Base-by-base conservation (phyloP, 2,329 filamentous ascomycete species). In the Fusarium robinianum region DNA sequence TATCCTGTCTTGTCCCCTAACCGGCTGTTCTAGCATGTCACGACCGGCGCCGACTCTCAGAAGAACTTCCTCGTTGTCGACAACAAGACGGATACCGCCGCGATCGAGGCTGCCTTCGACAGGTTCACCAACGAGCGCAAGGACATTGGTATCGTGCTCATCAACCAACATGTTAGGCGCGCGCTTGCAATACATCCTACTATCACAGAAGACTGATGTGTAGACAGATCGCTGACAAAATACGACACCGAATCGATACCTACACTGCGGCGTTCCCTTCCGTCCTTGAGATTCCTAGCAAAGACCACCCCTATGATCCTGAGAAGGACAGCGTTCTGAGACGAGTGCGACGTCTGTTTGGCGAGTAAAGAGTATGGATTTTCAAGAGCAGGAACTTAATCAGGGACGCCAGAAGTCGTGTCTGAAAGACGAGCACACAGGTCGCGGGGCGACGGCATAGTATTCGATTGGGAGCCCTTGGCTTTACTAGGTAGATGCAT, bases 21-120 rank as follows among this genome's bases (percentile, higher is more conserved):
- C 30, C 14, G 18, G 46, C 18, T 10, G n/a, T 8, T 8, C 29
- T 55, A 96, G 91, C 92, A 97, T 69, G 91, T 97, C 53, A 95
- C 90, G 11, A 79, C 86, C 40, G 87, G 89, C 6, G 89, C 92
- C 30, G 90, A 95, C 66, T 81, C 88, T 25, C 87, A 96, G 67
- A 95, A 96, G 77, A 99, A 99, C 78, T 99, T 96, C 74, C 83
- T 99, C 8, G 90, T 99, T 43, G 94, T 99, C 51, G 92, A 99
- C 70, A 76, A 72, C 67, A 97, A 97, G 78, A 99, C 92, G 24
- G 90, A 96, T 57, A 94, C 80, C 39, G 76, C 87, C 3, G 77
- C 87, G 44, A 96, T 99, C 64, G 94, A 97, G 71, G 81, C 84
- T 23, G 87, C 91, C 8, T 99, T 99, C 67, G 87, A 95, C 55